These are phyloP conservation scores for Mortierella sp. DNA, from an alignment of 371 early-diverging fungal genomes.

Conservation along the genomic window DNA sequence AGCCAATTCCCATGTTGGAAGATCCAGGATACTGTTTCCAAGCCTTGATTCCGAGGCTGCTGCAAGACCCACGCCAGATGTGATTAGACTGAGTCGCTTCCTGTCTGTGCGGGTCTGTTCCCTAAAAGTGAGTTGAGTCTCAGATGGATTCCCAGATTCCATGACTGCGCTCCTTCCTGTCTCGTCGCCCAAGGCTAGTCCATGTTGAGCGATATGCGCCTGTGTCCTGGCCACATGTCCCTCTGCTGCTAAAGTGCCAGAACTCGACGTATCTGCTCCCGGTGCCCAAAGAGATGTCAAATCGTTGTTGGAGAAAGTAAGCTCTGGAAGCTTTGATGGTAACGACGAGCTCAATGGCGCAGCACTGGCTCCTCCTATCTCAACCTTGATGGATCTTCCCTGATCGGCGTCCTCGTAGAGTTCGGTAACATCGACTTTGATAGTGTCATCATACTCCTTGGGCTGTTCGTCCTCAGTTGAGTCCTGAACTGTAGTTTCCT, in stretches of 20 bases:
- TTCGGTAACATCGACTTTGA: slow-evolving; percentile 50
- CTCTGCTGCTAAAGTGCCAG: background rate
- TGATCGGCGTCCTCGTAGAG: slow-evolving; percentile 28
- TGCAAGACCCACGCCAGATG: slow-evolving; percentile 26
- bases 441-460: slow-evolving; percentile 21
- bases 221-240: slow-evolving; percentile 7
- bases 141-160: slow-evolving; percentile 6
- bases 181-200: slow-evolving; percentile 7
- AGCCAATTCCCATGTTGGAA: slow-evolving; percentile 42
- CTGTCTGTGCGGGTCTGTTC: slow-evolving; percentile 5
- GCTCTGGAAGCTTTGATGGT: slow-evolving; percentile 24
- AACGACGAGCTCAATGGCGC: background rate
- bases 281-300: slow-evolving; percentile 18
- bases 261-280: background rate
- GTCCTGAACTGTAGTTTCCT: background rate
- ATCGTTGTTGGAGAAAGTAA: slow-evolving; percentile 40
- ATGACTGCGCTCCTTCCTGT: background rate
- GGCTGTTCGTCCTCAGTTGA: background rate
- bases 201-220: slow-evolving; percentile 17
- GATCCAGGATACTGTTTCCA: slow-evolving; percentile 12
- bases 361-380: background rate
- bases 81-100: slow-evolving; percentile 29
- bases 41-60: slow-evolving; percentile 7
- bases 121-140: background rate
- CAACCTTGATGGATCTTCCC: background rate